Base-by-base conservation (phyloP, 164 flowering plant species). In the Chimonanthus praecox region DNA sequence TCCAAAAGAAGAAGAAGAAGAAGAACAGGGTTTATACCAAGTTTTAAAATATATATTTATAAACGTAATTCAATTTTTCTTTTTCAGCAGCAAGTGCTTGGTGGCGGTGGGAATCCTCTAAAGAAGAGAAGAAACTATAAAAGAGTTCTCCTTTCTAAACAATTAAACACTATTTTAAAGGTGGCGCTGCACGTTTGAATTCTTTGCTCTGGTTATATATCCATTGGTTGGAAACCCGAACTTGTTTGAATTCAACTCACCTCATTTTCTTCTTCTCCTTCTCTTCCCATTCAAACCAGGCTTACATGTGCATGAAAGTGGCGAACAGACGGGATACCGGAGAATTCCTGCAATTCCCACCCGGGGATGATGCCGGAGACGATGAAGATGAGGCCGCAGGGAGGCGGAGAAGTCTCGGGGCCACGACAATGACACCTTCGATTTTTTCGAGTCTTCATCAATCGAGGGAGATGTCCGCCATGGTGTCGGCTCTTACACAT, bases 401-500 rank as follows among this genome's bases (percentile, higher is more conserved):
- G 10, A 7, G 48, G 20, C 7, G 47, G 47, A 7, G 47, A 5
- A 8, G 2, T 63, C 5, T 6, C n/a, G 4, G 0, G 46, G 4
- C 60, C 11, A 3, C 15, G 60, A 54, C 60, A 15, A 54, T 13
- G 60, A 2, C 16, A n/a, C 4, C 16, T 13, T n/a, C 60, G 5
- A 18, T n/a, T n/a, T 65, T 51, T 20, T 49, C 60, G 4, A 49
- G 70, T 6, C 50, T 49, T 63, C 49, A 58, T n/a, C 75, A 84
- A 8, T 77, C 78, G 71, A 74, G 79, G 69, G 92, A 88, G 79
- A 88, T 85, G 88, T 74, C 76, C 3, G 84, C 75, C 0, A 88
- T 88, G 86, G 90, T 88, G 0, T 78, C 88, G 3, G 88, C 92
- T 65, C 72, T 87, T 65, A 81, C 83, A 1, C 85, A 78, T 18